Percentiles rank a stretch among this genome's conserved stretches.
These are phyloP conservation scores for Wickerhamiella dianesei DNA, from an alignment of 805 yeast species.

Conservation along the genomic window DNA sequence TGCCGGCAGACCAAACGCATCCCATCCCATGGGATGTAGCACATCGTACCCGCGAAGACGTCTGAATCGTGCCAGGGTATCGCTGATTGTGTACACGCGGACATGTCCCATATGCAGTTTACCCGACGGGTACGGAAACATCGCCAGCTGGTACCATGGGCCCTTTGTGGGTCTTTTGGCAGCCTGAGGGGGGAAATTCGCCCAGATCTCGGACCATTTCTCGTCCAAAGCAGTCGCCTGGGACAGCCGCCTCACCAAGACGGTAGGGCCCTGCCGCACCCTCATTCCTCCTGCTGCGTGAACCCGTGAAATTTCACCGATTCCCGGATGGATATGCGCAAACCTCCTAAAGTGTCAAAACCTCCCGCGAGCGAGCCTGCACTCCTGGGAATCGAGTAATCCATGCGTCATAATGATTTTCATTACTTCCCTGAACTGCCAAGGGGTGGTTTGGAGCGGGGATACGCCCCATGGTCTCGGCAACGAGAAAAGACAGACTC, in stretches of 20 bases:
- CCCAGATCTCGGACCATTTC: conserved; percentile 3
- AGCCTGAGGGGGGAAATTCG: not conserved
- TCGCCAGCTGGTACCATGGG: conserved; percentile 54
- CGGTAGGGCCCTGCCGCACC: too few species aligned
- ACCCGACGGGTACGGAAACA: conserved; percentile 98
- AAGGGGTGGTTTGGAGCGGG: not conserved
- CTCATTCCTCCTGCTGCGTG: too few species aligned
- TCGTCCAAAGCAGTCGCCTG: conserved; percentile 1
- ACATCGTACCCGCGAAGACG: conserved; percentile 65
- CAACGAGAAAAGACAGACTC: too few species aligned
- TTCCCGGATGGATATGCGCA: too few species aligned
- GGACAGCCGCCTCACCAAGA: not conserved
- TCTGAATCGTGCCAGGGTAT: conserved; percentile 64
- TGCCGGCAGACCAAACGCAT: conserved; percentile 96
- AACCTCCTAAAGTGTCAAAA: too few species aligned
- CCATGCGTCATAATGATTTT: not conserved
- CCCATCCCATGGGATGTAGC: conserved; percentile 98
- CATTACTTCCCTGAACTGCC: not conserved
- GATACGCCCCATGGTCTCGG: not conserved
- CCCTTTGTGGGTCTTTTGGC: conserved; percentile 12
- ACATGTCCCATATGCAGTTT: conserved; percentile 86
- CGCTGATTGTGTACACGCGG: conserved; percentile 84
- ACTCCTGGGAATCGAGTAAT: not conserved
- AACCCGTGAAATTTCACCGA: too few species aligned
- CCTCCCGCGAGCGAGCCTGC: too few species aligned